These are phyloP conservation scores for Leptographium wingfieldii DNA, from an alignment of 2,329 filamentous ascomycete species.

Conservation along the genomic window DNA sequence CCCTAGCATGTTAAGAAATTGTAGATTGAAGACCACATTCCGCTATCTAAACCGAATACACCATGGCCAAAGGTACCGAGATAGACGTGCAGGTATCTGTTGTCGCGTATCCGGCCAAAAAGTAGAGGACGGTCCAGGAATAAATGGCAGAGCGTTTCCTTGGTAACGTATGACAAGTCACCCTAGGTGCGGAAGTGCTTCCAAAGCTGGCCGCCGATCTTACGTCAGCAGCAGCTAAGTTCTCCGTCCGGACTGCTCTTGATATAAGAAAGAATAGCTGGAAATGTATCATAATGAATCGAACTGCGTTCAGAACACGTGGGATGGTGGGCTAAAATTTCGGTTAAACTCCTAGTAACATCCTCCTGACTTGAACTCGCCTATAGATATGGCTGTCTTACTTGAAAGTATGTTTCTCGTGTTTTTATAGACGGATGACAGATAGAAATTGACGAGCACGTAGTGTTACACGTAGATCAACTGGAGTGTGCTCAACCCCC, in stretches of 20 bases:
- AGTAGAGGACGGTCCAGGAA: neutral
- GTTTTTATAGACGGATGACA: too few species aligned
- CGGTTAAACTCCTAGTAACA: neutral
- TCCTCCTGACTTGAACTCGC: neutral
- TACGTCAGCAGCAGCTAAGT: neutral
- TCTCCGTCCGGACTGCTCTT: neutral
- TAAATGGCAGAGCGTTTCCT: neutral
- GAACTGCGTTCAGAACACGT: neutral
- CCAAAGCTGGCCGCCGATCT: neutral
- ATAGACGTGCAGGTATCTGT: neutral
- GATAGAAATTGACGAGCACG: too few species aligned
- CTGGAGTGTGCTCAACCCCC: too few species aligned
- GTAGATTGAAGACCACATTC: too few species aligned
- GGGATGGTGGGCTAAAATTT: neutral
- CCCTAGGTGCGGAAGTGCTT: neutral
- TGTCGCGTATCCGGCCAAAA: neutral
- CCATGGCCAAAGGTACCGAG: neutral
- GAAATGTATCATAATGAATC: neutral
- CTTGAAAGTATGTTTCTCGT: too few species aligned
- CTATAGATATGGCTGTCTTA: too few species aligned
- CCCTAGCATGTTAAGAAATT: too few species aligned
- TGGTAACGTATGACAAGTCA: neutral
- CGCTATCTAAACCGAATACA: neutral
- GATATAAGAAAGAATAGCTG: neutral
- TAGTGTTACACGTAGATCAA: too few species aligned